These are phyloP conservation scores for Beauveria scarabaeidicola DNA, from an alignment of 2,329 filamentous ascomycete genomes.

Conservation along the genomic window DNA sequence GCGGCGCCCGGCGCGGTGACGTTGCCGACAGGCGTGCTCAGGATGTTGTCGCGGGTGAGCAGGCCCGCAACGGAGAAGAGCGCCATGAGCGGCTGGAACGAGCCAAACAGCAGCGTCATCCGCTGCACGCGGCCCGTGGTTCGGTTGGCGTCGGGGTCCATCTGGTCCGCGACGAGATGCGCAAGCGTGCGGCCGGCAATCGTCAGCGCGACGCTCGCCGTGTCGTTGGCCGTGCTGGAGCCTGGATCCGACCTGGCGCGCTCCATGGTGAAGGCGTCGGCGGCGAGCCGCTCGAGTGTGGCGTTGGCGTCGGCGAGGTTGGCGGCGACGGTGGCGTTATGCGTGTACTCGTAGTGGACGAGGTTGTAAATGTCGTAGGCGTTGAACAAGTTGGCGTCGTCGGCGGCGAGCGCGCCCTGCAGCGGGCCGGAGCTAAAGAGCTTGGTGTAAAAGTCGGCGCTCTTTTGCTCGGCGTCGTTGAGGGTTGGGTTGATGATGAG, in stretches of 20 bases:
- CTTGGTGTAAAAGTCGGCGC: conserved; percentile 32
- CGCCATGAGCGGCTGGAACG: conserved; percentile 44
- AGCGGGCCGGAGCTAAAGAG: conserved; percentile 32
- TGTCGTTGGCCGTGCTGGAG: conserved; percentile 36
- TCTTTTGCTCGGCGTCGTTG: conserved; percentile 19
- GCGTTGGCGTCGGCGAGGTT: conserved; percentile 27
- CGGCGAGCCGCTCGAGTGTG: conserved; percentile 39
- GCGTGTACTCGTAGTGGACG: conserved; percentile 43
- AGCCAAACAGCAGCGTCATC: conserved; percentile 46
- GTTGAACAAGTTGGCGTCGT: conserved; percentile 34
- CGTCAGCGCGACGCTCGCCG: conserved; percentile 30
- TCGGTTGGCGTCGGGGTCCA: conserved; percentile 34
- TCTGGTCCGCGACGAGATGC: conserved; percentile 31
- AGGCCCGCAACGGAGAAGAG: conserved; percentile 45
- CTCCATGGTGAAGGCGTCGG: conserved; percentile 61
- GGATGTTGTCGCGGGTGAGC: conserved; percentile 41
- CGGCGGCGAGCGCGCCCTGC: conserved; percentile 26
- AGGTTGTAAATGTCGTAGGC: conserved; percentile 48
- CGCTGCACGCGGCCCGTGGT: conserved; percentile 27
- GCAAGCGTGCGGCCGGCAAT: conserved; percentile 47
- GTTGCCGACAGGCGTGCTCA: conserved; percentile 26
- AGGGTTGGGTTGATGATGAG: conserved; percentile 20
- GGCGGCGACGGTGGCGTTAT: conserved; percentile 36
- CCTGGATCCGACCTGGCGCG: conserved; percentile 28
- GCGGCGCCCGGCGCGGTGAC: conserved; percentile 62